Base-by-base conservation (phyloP, 2,329 filamentous ascomycete genomes). In the Sphaerulina musiva region DNA sequence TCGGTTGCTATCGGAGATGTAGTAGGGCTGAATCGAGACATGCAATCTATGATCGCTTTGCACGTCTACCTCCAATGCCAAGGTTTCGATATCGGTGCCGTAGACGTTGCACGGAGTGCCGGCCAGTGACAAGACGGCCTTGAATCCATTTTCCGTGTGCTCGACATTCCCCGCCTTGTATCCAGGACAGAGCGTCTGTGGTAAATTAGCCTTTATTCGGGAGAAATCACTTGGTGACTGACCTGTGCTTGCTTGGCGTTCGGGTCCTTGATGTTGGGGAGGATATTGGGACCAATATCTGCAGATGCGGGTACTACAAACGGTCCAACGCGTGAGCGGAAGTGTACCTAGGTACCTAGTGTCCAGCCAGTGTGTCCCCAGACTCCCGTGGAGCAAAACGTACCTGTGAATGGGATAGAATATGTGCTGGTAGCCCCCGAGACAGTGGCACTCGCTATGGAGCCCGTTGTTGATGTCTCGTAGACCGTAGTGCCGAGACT, bases 41-140 rank as follows among this genome's bases (percentile, higher is more conserved):
- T 85, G 83, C 40, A 93, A 69, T 1, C 87, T 78, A 61, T 87
- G 80, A 84, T 62, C 53, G 11, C 57, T 62, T 54, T 70, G 68
- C 3, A 68, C 63, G 20, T 66, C 80, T 10, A 93, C 84, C 2
- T 81, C 78, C 32, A 95, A 73, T 36, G 77, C 78, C 46, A 95
- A 73, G 4, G 78, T 73, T 23, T 83, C 76, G 29, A 95, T 74
- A 66, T 95, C 89, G 6, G 78, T 85, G 0, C 89, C 89, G 59
- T 92, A 95, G 20, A 82, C 80, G 69, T 92, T 86, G 74, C 89
- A 83, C 58, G 79, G 67, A 20, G 72, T 60, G 2, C 80, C 81
- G 38, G 78, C 79, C 50, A 83, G 66, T 0, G 63, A 71, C 61
- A 83, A 64, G 4, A 70, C 74, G 6, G 80, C 81, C 2, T 72